These are phyloP conservation scores for Coemansia sp. DNA, from an alignment of 192 early-diverging fungal species.

Conservation along the genomic window DNA sequence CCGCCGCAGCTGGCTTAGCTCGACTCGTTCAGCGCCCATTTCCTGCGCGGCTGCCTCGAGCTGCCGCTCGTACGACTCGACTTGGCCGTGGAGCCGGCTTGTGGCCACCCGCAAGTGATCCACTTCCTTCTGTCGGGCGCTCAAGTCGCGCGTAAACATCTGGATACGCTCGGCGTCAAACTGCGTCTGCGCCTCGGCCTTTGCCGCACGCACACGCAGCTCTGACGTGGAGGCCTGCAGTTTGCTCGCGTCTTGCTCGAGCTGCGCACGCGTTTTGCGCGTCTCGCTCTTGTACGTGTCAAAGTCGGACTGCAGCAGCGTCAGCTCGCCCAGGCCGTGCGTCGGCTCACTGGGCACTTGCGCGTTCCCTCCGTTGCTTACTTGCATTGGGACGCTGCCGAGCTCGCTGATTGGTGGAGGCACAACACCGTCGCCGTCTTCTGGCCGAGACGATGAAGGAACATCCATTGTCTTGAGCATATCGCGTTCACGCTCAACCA, in stretches of 20 bases:
- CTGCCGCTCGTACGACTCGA: slow-evolving; percentile 61
- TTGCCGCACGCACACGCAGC: slow-evolving; percentile 62
- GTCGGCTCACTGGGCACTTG: not conserved
- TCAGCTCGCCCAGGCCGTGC: slow-evolving; percentile 18
- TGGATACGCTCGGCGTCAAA: slow-evolving; percentile 65
- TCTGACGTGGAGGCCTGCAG: slow-evolving; percentile 59
- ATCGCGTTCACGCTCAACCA: slow-evolving; percentile 60
- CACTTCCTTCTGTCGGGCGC: slow-evolving; percentile 62
- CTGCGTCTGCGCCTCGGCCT: slow-evolving; percentile 60
- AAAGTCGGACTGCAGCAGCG: slow-evolving; percentile 61
- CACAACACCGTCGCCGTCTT: slow-evolving; percentile 9
- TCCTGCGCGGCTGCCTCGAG: slow-evolving; percentile 58
- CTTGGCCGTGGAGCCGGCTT: slow-evolving; percentile 47
- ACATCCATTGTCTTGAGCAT: slow-evolving; percentile 52
- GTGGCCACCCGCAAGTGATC: slow-evolving; percentile 63
- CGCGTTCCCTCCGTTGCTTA: not conserved
- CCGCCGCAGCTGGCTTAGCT: slow-evolving; percentile 48
- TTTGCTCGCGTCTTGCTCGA: slow-evolving; percentile 57
- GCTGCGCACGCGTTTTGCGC: slow-evolving; percentile 55
- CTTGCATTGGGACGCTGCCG: not conserved
- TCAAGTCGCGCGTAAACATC: slow-evolving; percentile 54
- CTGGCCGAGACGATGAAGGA: not conserved
- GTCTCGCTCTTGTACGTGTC: slow-evolving; percentile 67
- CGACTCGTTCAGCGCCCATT: slow-evolving; percentile 54
- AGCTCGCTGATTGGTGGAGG: slow-evolving; percentile 13